phyloP scores from a whole-genome alignment of 2,329 filamentous ascomycete species.

The Aspergillus costaricaensis region DNA sequence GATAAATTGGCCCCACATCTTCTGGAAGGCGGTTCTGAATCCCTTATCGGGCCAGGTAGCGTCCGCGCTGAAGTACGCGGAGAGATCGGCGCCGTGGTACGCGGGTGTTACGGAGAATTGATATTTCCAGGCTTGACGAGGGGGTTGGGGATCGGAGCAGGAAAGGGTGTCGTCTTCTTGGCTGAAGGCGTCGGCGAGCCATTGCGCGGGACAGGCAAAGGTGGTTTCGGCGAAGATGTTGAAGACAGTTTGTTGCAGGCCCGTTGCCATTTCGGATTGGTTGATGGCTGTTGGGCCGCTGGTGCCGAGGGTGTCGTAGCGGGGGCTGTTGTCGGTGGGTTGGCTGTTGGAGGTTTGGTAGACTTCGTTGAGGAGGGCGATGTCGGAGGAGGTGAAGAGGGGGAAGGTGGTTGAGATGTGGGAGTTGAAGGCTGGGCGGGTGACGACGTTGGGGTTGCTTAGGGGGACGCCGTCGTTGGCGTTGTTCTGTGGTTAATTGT shows the following conservation, averaged over 20 bases:
- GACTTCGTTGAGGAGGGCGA: slow-evolving; percentile 37
- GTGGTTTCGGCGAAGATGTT: slow-evolving; percentile 59
- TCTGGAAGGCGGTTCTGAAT: slow-evolving; percentile 44
- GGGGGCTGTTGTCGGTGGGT: slow-evolving; percentile 24
- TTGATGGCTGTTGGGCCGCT: slow-evolving; percentile 51
- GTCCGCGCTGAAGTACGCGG: slow-evolving; percentile 33
- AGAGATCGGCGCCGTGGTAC: slow-evolving; percentile 66
- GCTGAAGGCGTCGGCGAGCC: slow-evolving; percentile 54
- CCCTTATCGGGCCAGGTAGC: slow-evolving; percentile 25
- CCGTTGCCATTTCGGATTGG: slow-evolving; percentile 51
- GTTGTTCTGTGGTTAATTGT: slow-evolving; percentile 41
- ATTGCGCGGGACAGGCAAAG: slow-evolving; percentile 60
- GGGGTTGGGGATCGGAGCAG: slow-evolving; percentile 5
- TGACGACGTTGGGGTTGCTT: slow-evolving; percentile 48
- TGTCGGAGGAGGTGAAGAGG: slow-evolving; percentile 24
- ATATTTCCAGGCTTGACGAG: slow-evolving; percentile 48
- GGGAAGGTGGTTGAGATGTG: slow-evolving; percentile 48
- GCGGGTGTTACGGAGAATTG: slow-evolving; percentile 68
- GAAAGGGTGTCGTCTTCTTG: slow-evolving; percentile 10
- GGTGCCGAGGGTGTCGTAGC: slow-evolving; percentile 43
- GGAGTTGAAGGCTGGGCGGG: slow-evolving; percentile 40
- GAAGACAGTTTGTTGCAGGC: slow-evolving; percentile 54
- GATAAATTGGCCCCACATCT: slow-evolving; percentile 53
- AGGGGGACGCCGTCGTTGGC: slow-evolving; percentile 55
- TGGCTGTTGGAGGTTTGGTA: slow-evolving; percentile 38